phyloP scores from a whole-genome alignment of 2,329 filamentous ascomycete species.

The Pseudogymnoascus sp. region DNA sequence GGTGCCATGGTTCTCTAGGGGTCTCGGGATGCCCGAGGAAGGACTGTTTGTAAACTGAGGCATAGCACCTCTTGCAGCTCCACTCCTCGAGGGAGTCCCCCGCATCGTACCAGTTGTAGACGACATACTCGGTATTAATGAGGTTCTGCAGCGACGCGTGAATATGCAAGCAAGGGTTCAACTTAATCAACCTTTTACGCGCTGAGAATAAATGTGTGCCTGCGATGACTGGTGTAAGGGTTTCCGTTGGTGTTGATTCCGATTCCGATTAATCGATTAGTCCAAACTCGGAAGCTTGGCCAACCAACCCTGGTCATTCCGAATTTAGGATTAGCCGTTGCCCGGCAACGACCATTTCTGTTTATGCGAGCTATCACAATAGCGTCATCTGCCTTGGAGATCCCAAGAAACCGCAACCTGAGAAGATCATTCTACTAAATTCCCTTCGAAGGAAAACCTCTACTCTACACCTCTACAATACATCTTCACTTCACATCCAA shows the following conservation, averaged over 20 bases:
- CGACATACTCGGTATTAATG: slow-evolving; percentile 19
- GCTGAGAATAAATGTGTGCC: slow-evolving; percentile 4
- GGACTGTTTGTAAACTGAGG: slow-evolving; percentile 53
- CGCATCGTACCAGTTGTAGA: slow-evolving; percentile 44
- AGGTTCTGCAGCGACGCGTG: background rate
- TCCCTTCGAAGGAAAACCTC: background rate
- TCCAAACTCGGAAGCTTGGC: slow-evolving; percentile 7
- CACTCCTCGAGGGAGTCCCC: slow-evolving; percentile 56
- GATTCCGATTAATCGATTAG: slow-evolving; percentile 4
- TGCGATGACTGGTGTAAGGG: slow-evolving; percentile 3
- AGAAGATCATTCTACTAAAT: background rate
- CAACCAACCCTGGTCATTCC: slow-evolving; percentile 1
- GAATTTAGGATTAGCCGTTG: slow-evolving; percentile 2
- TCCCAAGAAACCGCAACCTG: slow-evolving; percentile 4
- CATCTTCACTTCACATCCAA: background rate
- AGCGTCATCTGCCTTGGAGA: slow-evolving; percentile 6
- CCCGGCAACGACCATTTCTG: slow-evolving; percentile 8
- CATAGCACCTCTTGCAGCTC: slow-evolving; percentile 47
- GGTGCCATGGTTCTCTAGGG: slow-evolving; percentile 48
- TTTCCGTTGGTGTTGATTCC: slow-evolving; percentile 1
- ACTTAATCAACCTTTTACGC: slow-evolving; percentile 4
- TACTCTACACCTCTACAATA: background rate
- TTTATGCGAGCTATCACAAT: slow-evolving; percentile 8
- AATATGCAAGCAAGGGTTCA: slow-evolving; percentile 5
- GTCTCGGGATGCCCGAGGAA: slow-evolving; percentile 62